These are phyloP conservation scores for Nematodospora anomalae DNA, from an alignment of 1,139 yeast species.

Conservation along the genomic window DNA sequence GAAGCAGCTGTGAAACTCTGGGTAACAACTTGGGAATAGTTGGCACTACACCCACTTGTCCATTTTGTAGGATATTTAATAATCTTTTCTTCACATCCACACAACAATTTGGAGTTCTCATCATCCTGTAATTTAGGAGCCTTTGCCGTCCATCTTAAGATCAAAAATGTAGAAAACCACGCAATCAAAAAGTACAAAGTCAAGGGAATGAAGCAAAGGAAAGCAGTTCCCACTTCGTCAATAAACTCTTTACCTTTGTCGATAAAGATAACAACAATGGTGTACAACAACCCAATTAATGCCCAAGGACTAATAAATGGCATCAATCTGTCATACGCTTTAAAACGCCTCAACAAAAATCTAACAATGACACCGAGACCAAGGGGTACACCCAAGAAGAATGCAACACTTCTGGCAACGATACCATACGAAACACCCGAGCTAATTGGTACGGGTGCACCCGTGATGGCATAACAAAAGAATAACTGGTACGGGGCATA, in stretches of 20 bases:
- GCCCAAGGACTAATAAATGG: conserved; percentile 51
- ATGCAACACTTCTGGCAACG: conserved; percentile 53
- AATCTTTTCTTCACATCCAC: conserved; percentile 38
- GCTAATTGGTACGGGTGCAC: conserved; percentile 14
- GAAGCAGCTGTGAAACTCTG: conserved; percentile 62
- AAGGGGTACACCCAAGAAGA: conserved; percentile 57
- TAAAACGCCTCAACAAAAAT: conserved; percentile 21
- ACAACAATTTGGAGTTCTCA: conserved; percentile 19
- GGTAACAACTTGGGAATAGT: conserved; percentile 44
- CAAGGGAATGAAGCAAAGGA: conserved; percentile 54
- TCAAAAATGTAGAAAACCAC: conserved; percentile 48
- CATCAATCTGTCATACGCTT: conserved; percentile 32
- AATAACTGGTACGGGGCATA: conserved; percentile 57
- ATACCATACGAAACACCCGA: conserved; percentile 31
- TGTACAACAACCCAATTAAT: conserved; percentile 52
- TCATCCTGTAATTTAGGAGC: conserved; percentile 1
- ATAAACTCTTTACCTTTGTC: conserved; percentile 53
- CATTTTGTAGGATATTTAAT: conserved; percentile 17
- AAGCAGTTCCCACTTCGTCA: conserved; percentile 49
- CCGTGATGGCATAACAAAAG: conserved; percentile 42
- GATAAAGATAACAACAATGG: conserved; percentile 54
- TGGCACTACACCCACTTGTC: conserved; percentile 34
- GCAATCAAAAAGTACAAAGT: conserved; percentile 44
- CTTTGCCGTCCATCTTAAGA: conserved; percentile 27
- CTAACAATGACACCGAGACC: conserved; percentile 48